Percentiles rank a stretch among this genome's conserved stretches.
Conservation (phyloP, 441 rosid species). For the Adansonia gregorii region DNA sequence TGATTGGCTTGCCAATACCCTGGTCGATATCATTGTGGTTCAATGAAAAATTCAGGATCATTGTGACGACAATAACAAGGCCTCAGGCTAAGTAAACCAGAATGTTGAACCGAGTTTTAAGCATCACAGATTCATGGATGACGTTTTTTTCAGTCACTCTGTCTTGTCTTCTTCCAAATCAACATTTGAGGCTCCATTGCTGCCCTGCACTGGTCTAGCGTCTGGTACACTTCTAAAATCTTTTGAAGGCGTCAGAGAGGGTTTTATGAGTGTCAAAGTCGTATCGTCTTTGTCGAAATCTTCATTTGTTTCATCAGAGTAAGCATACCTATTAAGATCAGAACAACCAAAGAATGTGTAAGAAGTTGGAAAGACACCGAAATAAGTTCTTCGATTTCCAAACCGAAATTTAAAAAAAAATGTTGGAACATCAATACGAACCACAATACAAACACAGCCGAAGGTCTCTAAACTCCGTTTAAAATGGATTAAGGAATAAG, state of each 20-base stretch:
- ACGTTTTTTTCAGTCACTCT: constrained; percentile 42
- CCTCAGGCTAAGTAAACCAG: constrained; percentile 9
- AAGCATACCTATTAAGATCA: constrained; percentile 66
- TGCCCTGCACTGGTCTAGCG: constrained; percentile 47
- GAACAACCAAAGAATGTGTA: constrained; percentile 1
- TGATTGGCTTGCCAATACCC: constrained; percentile 11
- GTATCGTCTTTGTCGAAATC: constrained; percentile 85
- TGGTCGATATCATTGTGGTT: neutral
- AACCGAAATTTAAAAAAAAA: neutral
- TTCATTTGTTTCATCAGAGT: constrained; percentile 64
- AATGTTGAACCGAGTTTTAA: constrained; percentile 5
- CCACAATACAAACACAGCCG: neutral
- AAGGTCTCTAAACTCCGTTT: neutral
- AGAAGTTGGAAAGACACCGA: neutral
- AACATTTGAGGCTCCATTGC: constrained; percentile 40
- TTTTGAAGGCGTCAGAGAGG: constrained; percentile 57
- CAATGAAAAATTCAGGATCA: neutral
- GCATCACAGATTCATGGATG: neutral
- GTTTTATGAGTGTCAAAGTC: constrained; percentile 76
- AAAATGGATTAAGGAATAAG: neutral
- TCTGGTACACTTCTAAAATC: constrained; percentile 53
- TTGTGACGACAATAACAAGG: constrained; percentile 22
- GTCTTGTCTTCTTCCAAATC: constrained; percentile 84
- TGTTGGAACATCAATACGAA: neutral
- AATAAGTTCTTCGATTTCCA: constrained; percentile 1